phyloP scores from a whole-genome alignment of 192 early-diverging fungal genomes.

The Lunasporangiospora selenospora region DNA sequence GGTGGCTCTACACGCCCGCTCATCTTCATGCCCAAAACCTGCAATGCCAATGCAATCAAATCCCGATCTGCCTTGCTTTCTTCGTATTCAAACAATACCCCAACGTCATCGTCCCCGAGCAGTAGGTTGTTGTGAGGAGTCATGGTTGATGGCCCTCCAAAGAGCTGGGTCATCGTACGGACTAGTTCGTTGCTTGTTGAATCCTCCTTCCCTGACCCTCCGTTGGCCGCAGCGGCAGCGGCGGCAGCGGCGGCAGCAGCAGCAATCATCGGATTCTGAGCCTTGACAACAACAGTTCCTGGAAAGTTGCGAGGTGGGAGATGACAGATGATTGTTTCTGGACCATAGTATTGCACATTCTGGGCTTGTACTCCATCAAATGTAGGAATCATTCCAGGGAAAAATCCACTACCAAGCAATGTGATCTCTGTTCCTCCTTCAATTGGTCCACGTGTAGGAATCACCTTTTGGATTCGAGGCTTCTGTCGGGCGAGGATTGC shows the following conservation, averaged over 20 bases:
- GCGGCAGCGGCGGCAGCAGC: conserved; percentile 3
- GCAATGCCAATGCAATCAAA: conserved; percentile 78
- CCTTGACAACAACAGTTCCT: conserved; percentile 62
- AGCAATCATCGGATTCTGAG: conserved; percentile 6
- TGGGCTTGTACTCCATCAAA: conserved; percentile 73
- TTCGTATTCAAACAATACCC: conserved; percentile 54
- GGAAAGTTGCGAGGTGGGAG: conserved; percentile 69
- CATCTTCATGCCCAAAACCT: conserved; percentile 76
- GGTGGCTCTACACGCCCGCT: conserved; percentile 68
- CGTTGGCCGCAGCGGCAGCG: too few species aligned
- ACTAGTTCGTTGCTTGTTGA: conserved; percentile 28
- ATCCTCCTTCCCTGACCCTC: conserved; percentile 19
- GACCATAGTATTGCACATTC: conserved; percentile 67
- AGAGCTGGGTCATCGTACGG: conserved; percentile 41
- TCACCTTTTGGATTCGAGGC: conserved; percentile 66
- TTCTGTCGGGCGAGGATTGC: conserved; percentile 45
- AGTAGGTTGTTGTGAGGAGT: conserved; percentile 2
- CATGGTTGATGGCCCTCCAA: conserved; percentile 20
- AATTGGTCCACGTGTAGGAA: conserved; percentile 79
- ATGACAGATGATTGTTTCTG: conserved; percentile 72
- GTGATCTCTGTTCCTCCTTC: conserved; percentile 79
- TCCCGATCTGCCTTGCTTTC: conserved; percentile 72
- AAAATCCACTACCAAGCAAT: conserved; percentile 73
- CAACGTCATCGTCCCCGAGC: conserved; percentile 33
- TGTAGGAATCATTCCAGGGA: conserved; percentile 67